These are phyloP conservation scores for Cytospora schulzeri DNA, from an alignment of 2,329 filamentous ascomycete species.

Conservation along the genomic window DNA sequence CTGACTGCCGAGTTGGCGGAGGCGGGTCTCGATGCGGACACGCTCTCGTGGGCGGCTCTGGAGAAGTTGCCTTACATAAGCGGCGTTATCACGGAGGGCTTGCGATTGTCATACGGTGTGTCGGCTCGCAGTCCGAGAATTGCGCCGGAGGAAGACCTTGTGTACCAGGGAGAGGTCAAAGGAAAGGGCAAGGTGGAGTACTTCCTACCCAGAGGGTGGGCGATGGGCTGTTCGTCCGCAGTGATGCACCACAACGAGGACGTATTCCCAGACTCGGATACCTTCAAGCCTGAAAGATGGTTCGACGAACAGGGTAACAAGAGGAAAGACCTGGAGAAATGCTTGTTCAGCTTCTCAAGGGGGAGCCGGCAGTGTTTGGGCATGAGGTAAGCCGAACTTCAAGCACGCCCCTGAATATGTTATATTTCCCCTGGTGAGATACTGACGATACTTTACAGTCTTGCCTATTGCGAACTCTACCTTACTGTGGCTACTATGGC, in stretches of 20 bases:
- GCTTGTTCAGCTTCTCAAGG: slow-evolving; percentile 30
- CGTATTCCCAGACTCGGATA: slow-evolving; percentile 30
- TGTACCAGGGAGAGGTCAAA: neutral
- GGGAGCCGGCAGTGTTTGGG: slow-evolving; percentile 32
- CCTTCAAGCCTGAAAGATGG: slow-evolving; percentile 32
- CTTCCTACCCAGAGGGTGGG: slow-evolving; percentile 30
- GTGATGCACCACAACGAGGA: slow-evolving; percentile 31
- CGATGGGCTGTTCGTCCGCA: slow-evolving; percentile 28
- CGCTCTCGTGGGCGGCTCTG: neutral
- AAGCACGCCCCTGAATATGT: neutral
- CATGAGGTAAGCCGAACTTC: slow-evolving; percentile 31
- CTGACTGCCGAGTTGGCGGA: neutral
- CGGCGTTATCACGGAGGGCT: slow-evolving; percentile 5
- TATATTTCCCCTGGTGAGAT: neutral
- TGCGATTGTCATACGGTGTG: slow-evolving; percentile 8
- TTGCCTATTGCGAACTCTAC: slow-evolving; percentile 28
- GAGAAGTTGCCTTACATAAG: slow-evolving; percentile 11
- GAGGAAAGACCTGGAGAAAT: slow-evolving; percentile 26
- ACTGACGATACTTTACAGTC: slow-evolving; percentile 6
- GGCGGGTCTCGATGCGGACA: neutral
- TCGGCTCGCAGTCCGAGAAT: neutral
- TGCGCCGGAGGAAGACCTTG: slow-evolving; percentile 9
- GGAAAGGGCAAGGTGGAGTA: neutral
- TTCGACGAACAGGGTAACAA: slow-evolving; percentile 22
- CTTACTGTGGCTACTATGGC: slow-evolving; percentile 26